Evolutionary conservation across 2,329 filamentous ascomycete genomes (phyloP).

Genomic region (Diaporthe ampelina): DNA sequence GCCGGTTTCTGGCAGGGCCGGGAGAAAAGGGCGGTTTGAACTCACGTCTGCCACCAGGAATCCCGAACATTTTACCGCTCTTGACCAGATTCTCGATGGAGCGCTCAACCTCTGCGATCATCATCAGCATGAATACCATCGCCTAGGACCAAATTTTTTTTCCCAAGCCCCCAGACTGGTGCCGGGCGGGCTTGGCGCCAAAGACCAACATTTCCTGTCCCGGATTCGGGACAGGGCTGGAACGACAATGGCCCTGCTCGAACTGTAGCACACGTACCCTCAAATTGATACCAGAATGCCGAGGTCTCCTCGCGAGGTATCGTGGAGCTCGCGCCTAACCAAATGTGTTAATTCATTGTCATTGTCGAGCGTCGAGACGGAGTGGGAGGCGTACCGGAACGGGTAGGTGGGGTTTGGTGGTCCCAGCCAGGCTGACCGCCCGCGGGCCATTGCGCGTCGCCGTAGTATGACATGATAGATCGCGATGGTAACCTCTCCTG

Average conservation of each 20-base stretch:
- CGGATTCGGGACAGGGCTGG: not conserved
- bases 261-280: constrained; percentile 52
- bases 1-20: constrained; percentile 66
- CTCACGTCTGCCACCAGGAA: constrained; percentile 80
- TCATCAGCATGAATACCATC: constrained; percentile 46
- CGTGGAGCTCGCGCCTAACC: constrained; percentile 52
- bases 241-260: not conserved
- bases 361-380: not conserved
- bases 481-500: constrained; percentile 2
- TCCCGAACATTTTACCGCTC: constrained; percentile 87
- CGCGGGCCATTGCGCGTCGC: constrained; percentile 48
- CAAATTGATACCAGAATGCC: constrained; percentile 53
- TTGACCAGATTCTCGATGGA: constrained; percentile 96
- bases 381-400: constrained; percentile 45
- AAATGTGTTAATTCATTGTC: constrained; percentile 22
- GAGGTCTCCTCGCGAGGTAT: constrained; percentile 52
- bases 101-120: constrained; percentile 86
- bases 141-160: not conserved
- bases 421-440: constrained; percentile 48
- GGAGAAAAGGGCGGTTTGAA: constrained; percentile 75
- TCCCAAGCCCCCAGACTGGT: not conserved
- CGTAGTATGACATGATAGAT: constrained; percentile 49
- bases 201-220: not conserved
- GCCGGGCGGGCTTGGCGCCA: not conserved
- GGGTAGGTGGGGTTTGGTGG: constrained; percentile 48